Conservation (phyloP, 306 rosid genomes). For the Amphicarpaea edgeworthii region DNA sequence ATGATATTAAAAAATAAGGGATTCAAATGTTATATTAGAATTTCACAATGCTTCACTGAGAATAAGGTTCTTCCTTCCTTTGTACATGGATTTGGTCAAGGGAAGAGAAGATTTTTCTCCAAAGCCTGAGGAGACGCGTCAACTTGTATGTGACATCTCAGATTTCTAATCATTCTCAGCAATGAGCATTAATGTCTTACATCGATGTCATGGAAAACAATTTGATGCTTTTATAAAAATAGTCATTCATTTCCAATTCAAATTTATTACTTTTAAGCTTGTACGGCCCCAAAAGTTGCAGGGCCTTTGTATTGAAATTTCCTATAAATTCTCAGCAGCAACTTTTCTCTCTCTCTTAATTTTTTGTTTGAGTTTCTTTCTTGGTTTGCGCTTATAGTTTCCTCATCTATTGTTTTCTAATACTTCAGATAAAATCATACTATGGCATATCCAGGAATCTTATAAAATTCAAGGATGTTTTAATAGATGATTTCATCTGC, state of each 20-base stretch:
- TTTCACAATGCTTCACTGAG: too few species aligned
- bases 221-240: slow-evolving; percentile 20
- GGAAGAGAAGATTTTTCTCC: slow-evolving; percentile 92
- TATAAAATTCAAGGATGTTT: slow-evolving; percentile 84
- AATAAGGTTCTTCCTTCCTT: too few species aligned
- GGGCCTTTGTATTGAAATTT: neutral
- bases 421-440: slow-evolving; percentile 87
- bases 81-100: slow-evolving; percentile 89
- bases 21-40: slow-evolving; percentile 40
- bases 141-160: slow-evolving; percentile 66
- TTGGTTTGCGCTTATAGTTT: slow-evolving; percentile 8
- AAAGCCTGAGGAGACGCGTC: slow-evolving; percentile 87
- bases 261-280: neutral
- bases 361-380: neutral
- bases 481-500: slow-evolving; percentile 66
- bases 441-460: slow-evolving; percentile 93
- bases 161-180: slow-evolving; percentile 34
- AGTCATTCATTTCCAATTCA: neutral
- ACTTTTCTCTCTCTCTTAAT: neutral
- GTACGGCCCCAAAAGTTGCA: neutral
- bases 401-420: slow-evolving; percentile 21
- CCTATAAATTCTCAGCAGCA: neutral
- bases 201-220: too few species aligned
- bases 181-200: slow-evolving; percentile 6
- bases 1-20: slow-evolving; percentile 43